Evolutionary conservation across 2,329 filamentous ascomycete species (phyloP).

Genomic region (Fusarium robinianum): DNA sequence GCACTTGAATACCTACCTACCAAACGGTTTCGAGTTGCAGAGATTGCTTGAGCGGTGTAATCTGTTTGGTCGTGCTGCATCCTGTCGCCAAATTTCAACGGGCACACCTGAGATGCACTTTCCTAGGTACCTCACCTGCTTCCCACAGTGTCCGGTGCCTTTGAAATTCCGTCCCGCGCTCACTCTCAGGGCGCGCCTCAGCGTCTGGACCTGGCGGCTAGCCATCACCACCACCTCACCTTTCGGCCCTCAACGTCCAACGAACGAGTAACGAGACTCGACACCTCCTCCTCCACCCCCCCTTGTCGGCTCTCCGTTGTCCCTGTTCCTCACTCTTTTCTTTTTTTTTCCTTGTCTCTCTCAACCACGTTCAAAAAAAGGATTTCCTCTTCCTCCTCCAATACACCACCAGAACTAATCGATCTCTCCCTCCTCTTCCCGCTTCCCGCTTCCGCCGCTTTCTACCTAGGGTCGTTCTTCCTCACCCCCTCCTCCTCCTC

Average conservation of each 20-base stretch:
- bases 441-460: neutral
- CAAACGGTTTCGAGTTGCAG: no score
- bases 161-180: constrained; percentile 39
- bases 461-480: neutral
- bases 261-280: constrained; percentile 17
- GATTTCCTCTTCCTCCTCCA: neutral
- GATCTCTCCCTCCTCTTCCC: constrained; percentile 1
- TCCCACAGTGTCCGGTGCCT: no score
- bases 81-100: neutral
- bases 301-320: constrained; percentile 9
- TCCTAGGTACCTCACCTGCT: no score
- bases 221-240: constrained; percentile 23
- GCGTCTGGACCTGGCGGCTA: constrained; percentile 2
- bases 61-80: no score
- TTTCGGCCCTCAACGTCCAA: constrained; percentile 26
- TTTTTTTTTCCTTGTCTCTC: neutral
- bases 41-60: no score
- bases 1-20: no score
- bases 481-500: constrained; percentile 2
- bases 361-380: neutral
- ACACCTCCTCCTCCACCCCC: neutral
- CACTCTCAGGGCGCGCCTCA: neutral
- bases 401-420: neutral
- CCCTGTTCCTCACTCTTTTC: constrained; percentile 3
- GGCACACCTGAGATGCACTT: no score